phyloP scores from a whole-genome alignment of 148 eudicot genomes.

The Amaranthus cruentus region DNA sequence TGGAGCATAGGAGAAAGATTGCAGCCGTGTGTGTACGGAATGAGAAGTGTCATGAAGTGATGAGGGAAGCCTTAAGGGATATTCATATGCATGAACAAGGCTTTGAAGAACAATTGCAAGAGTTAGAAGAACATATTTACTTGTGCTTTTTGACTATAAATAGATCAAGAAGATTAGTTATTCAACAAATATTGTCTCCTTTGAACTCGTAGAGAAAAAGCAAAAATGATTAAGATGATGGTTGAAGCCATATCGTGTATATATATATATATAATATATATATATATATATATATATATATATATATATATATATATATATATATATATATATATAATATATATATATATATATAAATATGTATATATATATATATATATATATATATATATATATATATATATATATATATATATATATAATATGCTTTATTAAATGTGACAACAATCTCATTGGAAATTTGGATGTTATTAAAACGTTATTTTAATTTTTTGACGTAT shows the following conservation, averaged over 20 bases:
- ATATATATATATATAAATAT: too few species aligned
- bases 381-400: too few species aligned
- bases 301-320: too few species aligned
- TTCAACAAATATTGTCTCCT: constrained; percentile 26
- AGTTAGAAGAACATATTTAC: constrained; percentile 71
- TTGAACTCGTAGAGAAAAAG: background rate
- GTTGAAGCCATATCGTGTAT: background rate
- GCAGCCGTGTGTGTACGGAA: constrained; percentile 53
- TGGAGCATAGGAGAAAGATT: constrained; percentile 52
- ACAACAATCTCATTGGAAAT: too few species aligned
- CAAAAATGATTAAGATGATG: background rate
- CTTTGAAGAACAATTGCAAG: constrained; percentile 64
- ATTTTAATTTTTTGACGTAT: too few species aligned
- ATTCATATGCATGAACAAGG: constrained; percentile 35
- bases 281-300: too few species aligned
- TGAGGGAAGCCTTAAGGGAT: constrained; percentile 57
- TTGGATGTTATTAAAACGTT: too few species aligned
- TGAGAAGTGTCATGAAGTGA: constrained; percentile 40
- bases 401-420: too few species aligned
- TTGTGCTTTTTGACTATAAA: constrained; percentile 71
- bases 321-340: too few species aligned
- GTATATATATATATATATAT: too few species aligned
- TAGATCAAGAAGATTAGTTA: constrained; percentile 60
- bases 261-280: too few species aligned
- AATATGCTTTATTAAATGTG: too few species aligned